Evolutionary conservation across 108 stramenopile genomes (phyloP).

Genomic region (Nitzschia inconspicua): DNA sequence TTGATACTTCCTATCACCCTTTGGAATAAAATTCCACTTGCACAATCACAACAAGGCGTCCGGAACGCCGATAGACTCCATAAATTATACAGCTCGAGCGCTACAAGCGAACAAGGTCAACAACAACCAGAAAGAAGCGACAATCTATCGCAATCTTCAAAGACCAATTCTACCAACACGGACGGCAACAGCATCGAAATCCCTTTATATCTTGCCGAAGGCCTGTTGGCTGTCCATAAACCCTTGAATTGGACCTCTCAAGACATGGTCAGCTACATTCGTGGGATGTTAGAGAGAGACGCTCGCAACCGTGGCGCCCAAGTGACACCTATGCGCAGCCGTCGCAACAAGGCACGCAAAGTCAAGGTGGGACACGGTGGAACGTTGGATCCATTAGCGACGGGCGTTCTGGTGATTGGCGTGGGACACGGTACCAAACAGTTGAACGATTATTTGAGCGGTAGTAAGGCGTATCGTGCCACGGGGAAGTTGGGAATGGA

Average conservation of each 20-base stretch:
- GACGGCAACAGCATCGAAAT: too few relatives aligned
- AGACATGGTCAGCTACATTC: constrained; percentile 83
- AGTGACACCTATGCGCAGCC: constrained; percentile 8
- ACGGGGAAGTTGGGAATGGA: constrained; percentile 69
- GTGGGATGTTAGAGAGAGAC: constrained; percentile 65
- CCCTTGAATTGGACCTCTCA: constrained; percentile 88
- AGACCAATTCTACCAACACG: too few relatives aligned
- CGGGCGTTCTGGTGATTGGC: constrained; percentile 91
- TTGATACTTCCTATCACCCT: too few relatives aligned
- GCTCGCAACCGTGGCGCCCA: constrained; percentile 55
- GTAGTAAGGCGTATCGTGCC: constrained; percentile 80
- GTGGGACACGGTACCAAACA: constrained; percentile 69
- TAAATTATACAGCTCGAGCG: too few relatives aligned
- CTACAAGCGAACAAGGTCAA: too few relatives aligned
- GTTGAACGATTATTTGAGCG: constrained; percentile 57
- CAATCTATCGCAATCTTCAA: too few relatives aligned
- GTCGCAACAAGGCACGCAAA: constrained; percentile 24
- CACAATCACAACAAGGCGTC: too few relatives aligned
- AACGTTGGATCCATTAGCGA: constrained; percentile 93
- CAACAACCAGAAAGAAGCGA: too few relatives aligned
- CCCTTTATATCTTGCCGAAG: constrained; percentile 70
- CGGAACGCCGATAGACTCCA: too few relatives aligned
- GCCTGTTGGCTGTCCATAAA: constrained; percentile 86
- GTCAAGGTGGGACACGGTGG: constrained; percentile 95
- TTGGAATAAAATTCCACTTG: too few relatives aligned